Evolutionary conservation across 2,329 filamentous ascomycete species (phyloP), one percentile per base, ranked within the genome.

Genomic region (Xylariaceae sp.): DNA sequence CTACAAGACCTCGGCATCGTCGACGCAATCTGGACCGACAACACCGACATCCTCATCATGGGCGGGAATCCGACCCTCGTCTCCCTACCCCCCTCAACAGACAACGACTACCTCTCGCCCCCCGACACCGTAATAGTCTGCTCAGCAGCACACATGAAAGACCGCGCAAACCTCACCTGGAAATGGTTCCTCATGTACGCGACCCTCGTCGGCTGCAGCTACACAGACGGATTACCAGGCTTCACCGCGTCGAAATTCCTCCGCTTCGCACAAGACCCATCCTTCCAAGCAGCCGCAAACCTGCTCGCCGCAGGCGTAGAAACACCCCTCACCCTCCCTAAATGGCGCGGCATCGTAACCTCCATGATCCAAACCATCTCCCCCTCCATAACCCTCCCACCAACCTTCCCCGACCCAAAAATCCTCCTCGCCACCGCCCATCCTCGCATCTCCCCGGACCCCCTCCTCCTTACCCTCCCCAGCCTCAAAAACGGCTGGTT

Each of bases 21-120:
- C 0, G 79, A 81, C 61, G 78, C 77, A 5, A 77, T 80, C 1
- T 80, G 75, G 74, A 75, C 74, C 0, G 75, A 80, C 47, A 78
- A 81, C 56, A 72, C 73, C 1, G 78, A 81, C 49, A 67, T 69
- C 0, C 69, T 81, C 11, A 76, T 81, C 75, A 80, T 80, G 54
- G 77, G 78, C 45, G 57, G 55, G 2, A 77, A 74, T 59, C 72
- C 67, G 1, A 70, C 73, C 1, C 67, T 80, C n/a, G 72, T 81
- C 11, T 59, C 61, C 44, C 67, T 67, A 51, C 45, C 52, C 47
- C 51, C 57, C 23, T 61, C 60, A 44, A 60, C 62, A 0, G 65
- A 67, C 10, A 65, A 62, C 39, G 60, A 64, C 30, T 57, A 67
- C 1, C 61, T 62, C 51, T 57, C 60, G 6, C 61, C 61, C 10